Base-by-base conservation (phyloP, 345 rosid genomes). In the Gossypium ekmanianum region DNA sequence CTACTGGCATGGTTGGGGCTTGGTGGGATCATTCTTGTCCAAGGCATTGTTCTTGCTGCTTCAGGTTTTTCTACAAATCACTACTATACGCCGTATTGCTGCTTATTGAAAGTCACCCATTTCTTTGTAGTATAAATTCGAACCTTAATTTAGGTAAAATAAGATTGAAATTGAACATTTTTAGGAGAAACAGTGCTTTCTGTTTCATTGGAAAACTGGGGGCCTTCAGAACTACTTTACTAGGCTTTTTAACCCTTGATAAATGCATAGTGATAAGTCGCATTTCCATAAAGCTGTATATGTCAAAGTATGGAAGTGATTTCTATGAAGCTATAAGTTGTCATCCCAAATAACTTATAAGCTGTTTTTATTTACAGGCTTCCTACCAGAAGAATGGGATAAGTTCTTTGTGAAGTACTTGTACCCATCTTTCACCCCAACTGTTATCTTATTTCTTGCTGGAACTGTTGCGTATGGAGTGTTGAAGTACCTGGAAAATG, bases 331-430 rank as follows among this genome's bases (percentile, higher is more conserved):
- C 43, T 58, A 50, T 57, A 13, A 50, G 58, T 79, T 26, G 59
- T 43, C 75, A 34, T 56, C 64, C 34, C 71, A 39, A 24, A 45
- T 61, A 59, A 67, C 55, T 73, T 12, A 9, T 65, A 41, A 50
- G 43, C 55, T 52, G 26, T 79, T 71, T 75, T 68, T 44, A 5
- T 80, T 3, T 75, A 79, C 89, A 92, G 97, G 97, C 2, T 88
- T 94, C 81, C 85, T 94, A 27, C 97, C 97, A 1, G 97, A 92
- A 64, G 91, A 91, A 62, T 83, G 91, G 89, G 97, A 94, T 77
- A 88, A 81, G 64, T 79, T 91, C 79, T 87, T 90, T 61, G 95
- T 91, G 74, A 94, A 91, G 91, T 91, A 88, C 81, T 82, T 91
- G 50, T 94, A 92, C 75, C 97, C 98, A 57, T 79, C 85, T 51